Evolutionary conservation across 306 rosid genomes (phyloP).

Genomic region (Boehmeria nivea): DNA sequence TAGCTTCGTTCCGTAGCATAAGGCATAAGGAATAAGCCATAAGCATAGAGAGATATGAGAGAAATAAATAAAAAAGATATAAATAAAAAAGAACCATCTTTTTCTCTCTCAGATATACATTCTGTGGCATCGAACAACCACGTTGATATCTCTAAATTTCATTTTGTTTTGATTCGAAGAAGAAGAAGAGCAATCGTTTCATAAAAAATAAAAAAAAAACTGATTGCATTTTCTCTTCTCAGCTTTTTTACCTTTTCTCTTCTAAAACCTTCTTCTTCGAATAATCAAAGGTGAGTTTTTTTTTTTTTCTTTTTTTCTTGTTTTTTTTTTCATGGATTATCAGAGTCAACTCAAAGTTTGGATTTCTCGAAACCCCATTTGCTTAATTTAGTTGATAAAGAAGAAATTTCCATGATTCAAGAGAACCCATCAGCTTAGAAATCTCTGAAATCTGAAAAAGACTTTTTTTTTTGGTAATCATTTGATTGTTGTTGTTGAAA

Average conservation of each 20-base stretch:
- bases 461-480: constrained; percentile 11
- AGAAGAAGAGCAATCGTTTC: too few relatives aligned
- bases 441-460: constrained; percentile 18
- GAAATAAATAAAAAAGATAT: background rate
- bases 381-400: constrained; percentile 10
- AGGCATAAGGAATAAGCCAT: background rate
- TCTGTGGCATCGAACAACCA: constrained; percentile 36
- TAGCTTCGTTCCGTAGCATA: background rate
- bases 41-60: background rate
- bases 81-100: background rate
- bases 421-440: constrained; percentile 27
- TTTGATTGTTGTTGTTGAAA: constrained; percentile 9
- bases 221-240: background rate
- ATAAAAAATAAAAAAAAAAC: too few relatives aligned
- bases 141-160: constrained; percentile 27
- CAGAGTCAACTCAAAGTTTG: constrained; percentile 2
- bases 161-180: constrained; percentile 22
- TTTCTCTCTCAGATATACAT: constrained; percentile 23
- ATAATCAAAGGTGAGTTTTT: constrained; percentile 17
- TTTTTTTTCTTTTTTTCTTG: too few relatives aligned
- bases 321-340: constrained; percentile 10
- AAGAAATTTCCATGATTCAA: constrained; percentile 4
- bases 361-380: constrained; percentile 23
- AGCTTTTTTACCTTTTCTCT: constrained; percentile 14
- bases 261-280: background rate